Evolutionary conservation across 495 filamentous ascomycete species (phyloP).

Genomic region (Penicillium ochrochloron): DNA sequence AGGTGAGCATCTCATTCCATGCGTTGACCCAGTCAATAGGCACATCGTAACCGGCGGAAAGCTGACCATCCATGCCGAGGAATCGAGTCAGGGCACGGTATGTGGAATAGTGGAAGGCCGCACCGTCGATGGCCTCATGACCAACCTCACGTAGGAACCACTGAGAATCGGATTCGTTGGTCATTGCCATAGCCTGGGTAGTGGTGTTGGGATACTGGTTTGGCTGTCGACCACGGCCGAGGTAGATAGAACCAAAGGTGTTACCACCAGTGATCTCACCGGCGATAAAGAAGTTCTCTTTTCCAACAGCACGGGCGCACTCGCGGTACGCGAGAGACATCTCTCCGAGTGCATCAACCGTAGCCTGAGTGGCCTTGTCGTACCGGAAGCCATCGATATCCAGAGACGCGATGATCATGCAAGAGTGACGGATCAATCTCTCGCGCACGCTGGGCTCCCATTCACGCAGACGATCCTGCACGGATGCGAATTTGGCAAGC

Average conservation of each 20-base stretch:
- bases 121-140: constrained; percentile 64
- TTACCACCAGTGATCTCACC: constrained; percentile 71
- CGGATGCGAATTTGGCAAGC: constrained; percentile 73
- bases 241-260: constrained; percentile 64
- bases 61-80: constrained; percentile 65
- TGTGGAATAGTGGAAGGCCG: constrained; percentile 71
- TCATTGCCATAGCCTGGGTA: constrained; percentile 50
- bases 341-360: constrained; percentile 64
- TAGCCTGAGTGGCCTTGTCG: constrained; percentile 69
- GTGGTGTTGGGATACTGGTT: constrained; percentile 46
- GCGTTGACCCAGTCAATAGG: constrained; percentile 60
- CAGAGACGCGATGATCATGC: constrained; percentile 62
- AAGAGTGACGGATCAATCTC: constrained; percentile 66
- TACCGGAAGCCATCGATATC: constrained; percentile 73
- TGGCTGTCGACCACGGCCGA: constrained; percentile 67
- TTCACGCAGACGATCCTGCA: constrained; percentile 75
- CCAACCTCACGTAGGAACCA: constrained; percentile 62
- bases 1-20: constrained; percentile 63
- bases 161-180: constrained; percentile 47
- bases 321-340: constrained; percentile 58
- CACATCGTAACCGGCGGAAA: constrained; percentile 61
- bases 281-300: constrained; percentile 67
- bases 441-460: constrained; percentile 64
- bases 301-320: constrained; percentile 59
- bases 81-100: constrained; percentile 70